Percentiles rank a stretch among this genome's conserved stretches.
Evolutionary conservation across 768 basidiomycete genomes (phyloP).

Genomic region (Mycena chlorophos): DNA sequence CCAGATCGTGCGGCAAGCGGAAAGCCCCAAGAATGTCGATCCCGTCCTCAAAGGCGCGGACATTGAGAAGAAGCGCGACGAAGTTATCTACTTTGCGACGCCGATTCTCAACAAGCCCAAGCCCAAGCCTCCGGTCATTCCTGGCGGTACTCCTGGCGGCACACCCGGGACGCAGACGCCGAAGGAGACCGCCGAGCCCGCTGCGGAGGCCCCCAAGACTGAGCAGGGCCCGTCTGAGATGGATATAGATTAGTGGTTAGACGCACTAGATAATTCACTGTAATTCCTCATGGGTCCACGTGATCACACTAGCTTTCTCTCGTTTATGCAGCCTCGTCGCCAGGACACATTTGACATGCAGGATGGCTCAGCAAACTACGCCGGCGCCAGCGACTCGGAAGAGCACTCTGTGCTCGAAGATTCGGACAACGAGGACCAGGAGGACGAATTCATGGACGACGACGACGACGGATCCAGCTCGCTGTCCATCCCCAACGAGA

Average conservation of each 20-base stretch:
- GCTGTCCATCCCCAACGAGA: constrained; percentile 86
- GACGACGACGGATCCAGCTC: constrained; percentile 80
- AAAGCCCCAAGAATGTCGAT: constrained; percentile 86
- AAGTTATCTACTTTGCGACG: constrained; percentile 84
- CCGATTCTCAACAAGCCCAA: constrained; percentile 92
- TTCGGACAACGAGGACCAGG: constrained; percentile 70
- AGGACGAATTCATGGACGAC: constrained; percentile 72
- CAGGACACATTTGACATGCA: too few species aligned
- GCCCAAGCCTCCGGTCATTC: constrained; percentile 72
- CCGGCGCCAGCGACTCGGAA: constrained; percentile 45
- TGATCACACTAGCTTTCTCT: too few species aligned
- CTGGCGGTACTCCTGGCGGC: constrained; percentile 54
- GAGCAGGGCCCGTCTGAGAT: constrained; percentile 67
- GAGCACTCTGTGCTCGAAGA: constrained; percentile 86
- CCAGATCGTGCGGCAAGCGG: constrained; percentile 81
- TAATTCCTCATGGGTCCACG: too few species aligned
- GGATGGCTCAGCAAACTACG: background rate
- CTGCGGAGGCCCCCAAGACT: constrained; percentile 31
- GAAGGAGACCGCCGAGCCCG: constrained; percentile 54
- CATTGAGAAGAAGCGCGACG: constrained; percentile 89
- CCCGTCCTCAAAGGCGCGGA: constrained; percentile 80
- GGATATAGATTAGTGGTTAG: constrained; percentile 89
- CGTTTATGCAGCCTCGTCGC: too few species aligned
- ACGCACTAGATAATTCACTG: too few species aligned
- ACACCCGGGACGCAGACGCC: constrained; percentile 83